A percentile compares a stretch with the other conserved stretches of the same genome.
Evolutionary conservation across 1,139 yeast genomes (phyloP).

Genomic region (Geotrichum armillariae): DNA sequence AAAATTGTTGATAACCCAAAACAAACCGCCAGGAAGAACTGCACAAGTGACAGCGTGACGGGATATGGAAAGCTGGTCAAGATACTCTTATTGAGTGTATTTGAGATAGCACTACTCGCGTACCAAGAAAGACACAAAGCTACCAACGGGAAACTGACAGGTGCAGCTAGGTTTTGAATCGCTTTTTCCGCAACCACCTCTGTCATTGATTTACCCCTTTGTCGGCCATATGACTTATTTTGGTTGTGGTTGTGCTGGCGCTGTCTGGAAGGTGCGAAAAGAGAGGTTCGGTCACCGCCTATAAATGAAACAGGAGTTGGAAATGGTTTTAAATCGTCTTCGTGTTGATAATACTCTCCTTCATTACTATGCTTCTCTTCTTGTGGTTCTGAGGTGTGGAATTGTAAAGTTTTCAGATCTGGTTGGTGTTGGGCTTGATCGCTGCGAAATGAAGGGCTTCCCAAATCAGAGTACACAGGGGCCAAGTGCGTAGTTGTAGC

Average conservation of each 20-base stretch:
- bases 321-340: constrained; percentile 4
- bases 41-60: constrained; percentile 80
- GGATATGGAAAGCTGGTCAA: constrained; percentile 72
- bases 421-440: too few relatives aligned
- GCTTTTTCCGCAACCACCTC: constrained; percentile 29
- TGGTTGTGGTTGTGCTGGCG: neutral
- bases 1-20: constrained; percentile 49
- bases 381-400: neutral
- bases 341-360: neutral
- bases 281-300: constrained; percentile 12
- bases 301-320: constrained; percentile 14
- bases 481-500: neutral
- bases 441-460: too few relatives aligned
- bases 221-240: neutral
- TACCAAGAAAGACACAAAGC: constrained; percentile 75
- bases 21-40: constrained; percentile 69
- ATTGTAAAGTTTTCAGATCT: too few relatives aligned
- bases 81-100: constrained; percentile 76
- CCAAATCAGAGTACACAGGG: neutral
- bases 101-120: constrained; percentile 73
- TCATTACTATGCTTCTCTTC: too few relatives aligned
- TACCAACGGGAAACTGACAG: constrained; percentile 42
- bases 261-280: constrained; percentile 13
- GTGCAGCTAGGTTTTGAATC: constrained; percentile 39
- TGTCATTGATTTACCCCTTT: constrained; percentile 16